Percentiles rank a stretch among this genome's conserved stretches.
phyloP scores from a whole-genome alignment of 2,329 filamentous ascomycete genomes.

The Fusarium continuum region DNA sequence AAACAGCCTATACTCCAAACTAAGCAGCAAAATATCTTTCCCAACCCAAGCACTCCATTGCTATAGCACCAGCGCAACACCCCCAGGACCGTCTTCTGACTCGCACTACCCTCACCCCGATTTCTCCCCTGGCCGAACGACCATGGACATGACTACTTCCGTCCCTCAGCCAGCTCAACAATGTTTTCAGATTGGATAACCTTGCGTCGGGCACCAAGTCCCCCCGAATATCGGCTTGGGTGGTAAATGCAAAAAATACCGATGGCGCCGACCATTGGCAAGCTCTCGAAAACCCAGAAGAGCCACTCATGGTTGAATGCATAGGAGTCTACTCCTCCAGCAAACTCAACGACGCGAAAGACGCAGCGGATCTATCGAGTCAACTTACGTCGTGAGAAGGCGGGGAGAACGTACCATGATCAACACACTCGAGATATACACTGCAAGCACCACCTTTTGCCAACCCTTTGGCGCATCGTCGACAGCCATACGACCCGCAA shows the following conservation, averaged over 20 bases:
- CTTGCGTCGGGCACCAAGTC: slow-evolving; percentile 9
- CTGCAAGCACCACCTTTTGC: slow-evolving; percentile 51
- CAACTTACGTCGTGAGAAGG: not conserved
- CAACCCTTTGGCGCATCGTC: slow-evolving; percentile 48
- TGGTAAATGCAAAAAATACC: slow-evolving; percentile 60
- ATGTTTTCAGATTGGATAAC: not conserved
- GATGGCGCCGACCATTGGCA: slow-evolving; percentile 59
- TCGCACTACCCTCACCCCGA: no score
- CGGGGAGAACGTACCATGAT: slow-evolving; percentile 53
- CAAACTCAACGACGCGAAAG: slow-evolving; percentile 63
- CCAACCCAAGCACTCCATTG: no score
- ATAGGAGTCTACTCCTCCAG: slow-evolving; percentile 60
- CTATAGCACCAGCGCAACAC: no score
- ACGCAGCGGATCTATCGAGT: slow-evolving; percentile 57
- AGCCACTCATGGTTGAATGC: slow-evolving; percentile 61
- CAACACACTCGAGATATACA: slow-evolving; percentile 55
- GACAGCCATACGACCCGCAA: slow-evolving; percentile 38
- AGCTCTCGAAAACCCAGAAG: slow-evolving; percentile 61
- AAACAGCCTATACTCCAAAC: not conserved
- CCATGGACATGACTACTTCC: not conserved
- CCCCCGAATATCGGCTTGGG: slow-evolving; percentile 52
- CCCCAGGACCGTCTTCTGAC: not conserved
- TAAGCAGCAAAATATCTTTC: not conserved
- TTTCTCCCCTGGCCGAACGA: no score
- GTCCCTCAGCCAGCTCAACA: slow-evolving; percentile 16